phyloP scores from a whole-genome alignment of 2,329 filamentous ascomycete species.

The Xenosphaeropsis pyriputrescens region DNA sequence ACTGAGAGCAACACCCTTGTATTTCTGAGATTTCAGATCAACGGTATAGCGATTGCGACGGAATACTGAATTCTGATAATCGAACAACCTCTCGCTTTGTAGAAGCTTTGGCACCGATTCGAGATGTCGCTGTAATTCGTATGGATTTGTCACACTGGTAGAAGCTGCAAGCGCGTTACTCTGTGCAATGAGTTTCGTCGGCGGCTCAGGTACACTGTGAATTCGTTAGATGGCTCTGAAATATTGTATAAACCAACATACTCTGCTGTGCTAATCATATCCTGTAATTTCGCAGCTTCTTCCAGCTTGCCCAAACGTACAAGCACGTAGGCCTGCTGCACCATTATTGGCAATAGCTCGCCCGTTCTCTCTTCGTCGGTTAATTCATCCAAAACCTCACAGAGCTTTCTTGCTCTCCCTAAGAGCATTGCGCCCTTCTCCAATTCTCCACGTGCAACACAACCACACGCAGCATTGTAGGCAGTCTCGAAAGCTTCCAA shows the following conservation, averaged over 20 bases:
- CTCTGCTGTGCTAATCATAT: conserved; percentile 44
- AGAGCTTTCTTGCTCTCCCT: conserved; percentile 55
- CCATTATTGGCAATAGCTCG: conserved; percentile 60
- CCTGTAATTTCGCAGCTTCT: conserved; percentile 49
- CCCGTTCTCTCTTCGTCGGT: conserved; percentile 58
- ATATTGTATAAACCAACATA: conserved; percentile 23
- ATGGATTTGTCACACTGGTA: conserved; percentile 43
- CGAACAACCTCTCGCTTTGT: conserved; percentile 51
- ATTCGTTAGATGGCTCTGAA: neutral
- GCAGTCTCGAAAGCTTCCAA: conserved; percentile 67
- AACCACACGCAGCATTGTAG: conserved; percentile 65
- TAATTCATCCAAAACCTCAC: conserved; percentile 59
- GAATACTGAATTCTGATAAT: conserved; percentile 50
- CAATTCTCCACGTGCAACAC: conserved; percentile 55
- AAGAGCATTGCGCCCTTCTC: conserved; percentile 50
- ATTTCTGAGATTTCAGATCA: conserved; percentile 54
- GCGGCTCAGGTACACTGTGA: conserved; percentile 47
- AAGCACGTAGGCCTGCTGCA: conserved; percentile 64
- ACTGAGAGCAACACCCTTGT: conserved; percentile 38
- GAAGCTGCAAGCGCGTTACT: conserved; percentile 42
- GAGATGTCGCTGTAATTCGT: conserved; percentile 46
- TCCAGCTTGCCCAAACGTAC: conserved; percentile 48
- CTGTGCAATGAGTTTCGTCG: conserved; percentile 49
- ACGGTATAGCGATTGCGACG: conserved; percentile 48
- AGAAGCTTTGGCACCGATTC: conserved; percentile 35